These are phyloP conservation scores for Wickerhamomyces queroliae DNA, from an alignment of 805 yeast genomes.

Conservation along the genomic window DNA sequence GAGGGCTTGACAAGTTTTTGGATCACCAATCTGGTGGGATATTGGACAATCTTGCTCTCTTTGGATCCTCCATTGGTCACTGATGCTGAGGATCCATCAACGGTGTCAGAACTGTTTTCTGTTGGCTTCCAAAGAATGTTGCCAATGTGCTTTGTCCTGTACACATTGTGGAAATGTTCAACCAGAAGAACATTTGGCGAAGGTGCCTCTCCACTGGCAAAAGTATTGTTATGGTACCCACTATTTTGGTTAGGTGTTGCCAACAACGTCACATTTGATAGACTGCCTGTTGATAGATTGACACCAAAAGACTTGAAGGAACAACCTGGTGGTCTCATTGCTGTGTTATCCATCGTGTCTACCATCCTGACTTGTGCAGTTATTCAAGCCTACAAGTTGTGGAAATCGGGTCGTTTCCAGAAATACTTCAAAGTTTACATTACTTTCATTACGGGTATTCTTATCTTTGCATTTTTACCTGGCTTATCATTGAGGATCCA, in stretches of 20 bases:
- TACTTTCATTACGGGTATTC: slow-evolving; percentile 35
- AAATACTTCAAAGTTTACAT: slow-evolving; percentile 53
- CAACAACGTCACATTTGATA: slow-evolving; percentile 83
- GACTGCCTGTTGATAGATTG: slow-evolving; percentile 82
- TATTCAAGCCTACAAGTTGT: slow-evolving; percentile 71
- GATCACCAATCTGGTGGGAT: slow-evolving; percentile 59
- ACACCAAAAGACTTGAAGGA: slow-evolving; percentile 63
- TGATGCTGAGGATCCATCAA: slow-evolving; percentile 46
- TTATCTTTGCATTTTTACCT: slow-evolving; percentile 46
- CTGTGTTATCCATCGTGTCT: slow-evolving; percentile 47
- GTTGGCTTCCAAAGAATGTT: slow-evolving; percentile 67
- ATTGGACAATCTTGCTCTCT: slow-evolving; percentile 74
- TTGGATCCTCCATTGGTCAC: slow-evolving; percentile 74
- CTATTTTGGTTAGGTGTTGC: slow-evolving; percentile 79
- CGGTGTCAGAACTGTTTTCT: slow-evolving; percentile 59
- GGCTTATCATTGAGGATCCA: slow-evolving; percentile 72
- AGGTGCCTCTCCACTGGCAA: slow-evolving; percentile 34
- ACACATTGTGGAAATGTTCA: slow-evolving; percentile 61
- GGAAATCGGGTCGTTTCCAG: slow-evolving; percentile 70
- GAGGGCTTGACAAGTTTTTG: slow-evolving; percentile 49
- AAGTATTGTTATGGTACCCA: slow-evolving; percentile 57
- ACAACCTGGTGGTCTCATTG: slow-evolving; percentile 72
- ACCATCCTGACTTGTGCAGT: slow-evolving; percentile 49
- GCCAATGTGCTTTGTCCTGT: slow-evolving; percentile 68
- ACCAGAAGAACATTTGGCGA: slow-evolving; percentile 41